Percentiles rank a stretch among this genome's conserved stretches.
These are phyloP conservation scores for Suillus luteus DNA, from an alignment of 768 basidiomycete species.

Conservation along the genomic window DNA sequence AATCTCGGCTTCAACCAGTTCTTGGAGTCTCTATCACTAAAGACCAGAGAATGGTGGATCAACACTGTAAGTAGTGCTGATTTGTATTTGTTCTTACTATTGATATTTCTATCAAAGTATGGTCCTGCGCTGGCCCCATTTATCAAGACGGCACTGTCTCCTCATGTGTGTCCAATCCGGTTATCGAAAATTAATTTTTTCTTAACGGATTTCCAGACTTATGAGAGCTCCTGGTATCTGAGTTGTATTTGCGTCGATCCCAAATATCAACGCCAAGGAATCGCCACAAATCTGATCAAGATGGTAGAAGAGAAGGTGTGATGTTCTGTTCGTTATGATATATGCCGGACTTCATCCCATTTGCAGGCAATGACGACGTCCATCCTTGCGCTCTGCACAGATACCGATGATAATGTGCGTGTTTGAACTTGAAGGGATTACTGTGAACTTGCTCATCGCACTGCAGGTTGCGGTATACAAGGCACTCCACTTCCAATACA, in stretches of 20 bases:
- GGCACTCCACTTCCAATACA: not conserved
- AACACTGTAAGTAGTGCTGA: not conserved
- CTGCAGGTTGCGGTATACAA: conserved; percentile 1
- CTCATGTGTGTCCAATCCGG: not conserved
- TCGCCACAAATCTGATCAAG: not conserved
- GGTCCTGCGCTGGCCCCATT: not conserved
- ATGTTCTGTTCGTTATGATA: not conserved
- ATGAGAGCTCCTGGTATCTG: not conserved
- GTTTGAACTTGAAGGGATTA: not conserved
- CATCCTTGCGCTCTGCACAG: not conserved
- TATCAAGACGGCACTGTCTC: not conserved
- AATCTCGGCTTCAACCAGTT: not conserved
- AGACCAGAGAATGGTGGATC: not conserved
- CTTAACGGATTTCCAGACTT: not conserved
- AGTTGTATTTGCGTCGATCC: not conserved
- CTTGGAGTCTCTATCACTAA: not conserved
- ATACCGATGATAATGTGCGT: not conserved
- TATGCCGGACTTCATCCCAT: not conserved
- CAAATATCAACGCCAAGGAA: not conserved
- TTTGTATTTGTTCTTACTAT: not conserved
- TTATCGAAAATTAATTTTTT: not conserved
- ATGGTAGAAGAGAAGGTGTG: not conserved
- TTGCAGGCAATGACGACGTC: not conserved
- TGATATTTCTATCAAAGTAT: not conserved
- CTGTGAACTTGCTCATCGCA: not conserved